Percentiles rank a stretch among this genome's conserved stretches.
These are phyloP conservation scores for Diaporthe capsici DNA, from an alignment of 2,329 filamentous ascomycete species.

Conservation along the genomic window DNA sequence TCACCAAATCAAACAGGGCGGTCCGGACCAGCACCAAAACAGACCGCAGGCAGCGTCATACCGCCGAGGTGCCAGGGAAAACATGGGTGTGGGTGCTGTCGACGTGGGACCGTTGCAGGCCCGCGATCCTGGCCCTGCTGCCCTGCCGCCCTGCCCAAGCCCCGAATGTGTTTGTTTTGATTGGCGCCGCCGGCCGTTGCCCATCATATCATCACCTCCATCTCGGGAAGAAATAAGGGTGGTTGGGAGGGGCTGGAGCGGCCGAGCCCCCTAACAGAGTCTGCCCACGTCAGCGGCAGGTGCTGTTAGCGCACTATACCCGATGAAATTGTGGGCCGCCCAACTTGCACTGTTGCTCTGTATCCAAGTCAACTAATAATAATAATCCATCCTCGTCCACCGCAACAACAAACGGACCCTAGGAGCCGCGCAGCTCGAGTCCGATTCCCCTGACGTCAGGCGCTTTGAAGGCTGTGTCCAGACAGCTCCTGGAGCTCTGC, in stretches of 20 bases:
- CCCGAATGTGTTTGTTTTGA: slow-evolving; percentile 26
- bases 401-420: neutral
- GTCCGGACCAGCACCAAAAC: slow-evolving; percentile 14
- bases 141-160: slow-evolving; percentile 6
- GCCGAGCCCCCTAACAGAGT: neutral
- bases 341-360: neutral
- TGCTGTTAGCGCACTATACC: neutral
- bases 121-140: slow-evolving; percentile 9
- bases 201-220: slow-evolving; percentile 18
- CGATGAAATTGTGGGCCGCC: neutral
- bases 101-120: slow-evolving; percentile 21
- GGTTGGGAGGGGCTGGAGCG: slow-evolving; percentile 25
- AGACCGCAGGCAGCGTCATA: slow-evolving; percentile 28
- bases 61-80: slow-evolving; percentile 11
- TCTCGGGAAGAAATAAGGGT: slow-evolving; percentile 15
- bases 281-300: neutral
- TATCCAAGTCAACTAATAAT: neutral
- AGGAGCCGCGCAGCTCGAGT: neutral
- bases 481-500: neutral
- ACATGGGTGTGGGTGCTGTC: slow-evolving; percentile 22
- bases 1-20: slow-evolving; percentile 33
- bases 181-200: slow-evolving; percentile 31
- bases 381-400: neutral
- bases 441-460: slow-evolving; percentile 23
- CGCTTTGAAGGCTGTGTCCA: neutral